Evolutionary conservation across 2,329 filamentous ascomycete genomes (phyloP), one percentile per base, ranked within the genome.

Genomic region (Aspergillus fischeri): DNA sequence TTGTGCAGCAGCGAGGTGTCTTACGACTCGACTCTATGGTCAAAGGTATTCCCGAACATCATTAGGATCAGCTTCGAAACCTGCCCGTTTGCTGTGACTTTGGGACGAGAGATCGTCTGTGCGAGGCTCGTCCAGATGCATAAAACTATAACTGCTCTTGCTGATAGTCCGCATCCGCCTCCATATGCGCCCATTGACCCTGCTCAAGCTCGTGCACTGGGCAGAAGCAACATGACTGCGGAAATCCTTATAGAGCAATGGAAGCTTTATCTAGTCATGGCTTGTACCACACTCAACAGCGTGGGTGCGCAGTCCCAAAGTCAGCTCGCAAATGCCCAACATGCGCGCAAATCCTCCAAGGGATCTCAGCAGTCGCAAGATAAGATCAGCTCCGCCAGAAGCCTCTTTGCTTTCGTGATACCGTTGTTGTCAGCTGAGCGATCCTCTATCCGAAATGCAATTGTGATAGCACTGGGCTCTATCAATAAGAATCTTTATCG

Each of bases 261-360:
- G 93, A 97, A 97, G 74, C 80, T 97, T 2, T 97, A 97, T 72
- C 81, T 99, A 27, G 92, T 97, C 55, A 97, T 99, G 77, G 94
- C 93, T 9, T 99, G 95, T 75, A 96, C 93, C 9, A 97, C 94
- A 0, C 80, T 99, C 56, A 92, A 90, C 41, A 94, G 94, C 63
- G 84, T 91, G 9, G 91, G 91, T 9, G 85, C 80, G 21, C 80
- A 84, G 55, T 80, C 79, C 35, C 79, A 83, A 59, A 80, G 81
- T 24, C 84, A 86, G 55, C 79, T 87, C 29, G 78, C 81, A 11
- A 82, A 82, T 60, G 81, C 82, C 41, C 89, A 95, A 62, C 93
- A 97, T 73, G 82, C 85, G 4, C 85, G 93, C 47, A 96, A 95
- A 71, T 84, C 84, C 2, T 97, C 94, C 1, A 90, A 82, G 63